A percentile compares a stretch with the other conserved stretches of the same genome.
Conservation (phyloP, 2,329 filamentous ascomycete species). For the Colletotrichum godetiae region DNA sequence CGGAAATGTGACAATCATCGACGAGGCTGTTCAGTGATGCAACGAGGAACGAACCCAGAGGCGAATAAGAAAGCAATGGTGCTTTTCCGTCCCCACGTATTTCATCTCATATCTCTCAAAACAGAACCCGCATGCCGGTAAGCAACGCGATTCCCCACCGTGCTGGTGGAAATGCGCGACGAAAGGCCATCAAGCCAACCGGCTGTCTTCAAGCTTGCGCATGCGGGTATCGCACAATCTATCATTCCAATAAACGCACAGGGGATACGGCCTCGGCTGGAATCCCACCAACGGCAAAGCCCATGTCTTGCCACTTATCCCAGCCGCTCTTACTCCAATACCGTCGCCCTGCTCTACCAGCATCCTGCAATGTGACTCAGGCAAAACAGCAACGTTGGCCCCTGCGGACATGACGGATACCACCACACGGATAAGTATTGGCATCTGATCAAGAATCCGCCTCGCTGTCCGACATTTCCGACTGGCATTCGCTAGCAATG, state of each 20-base stretch:
- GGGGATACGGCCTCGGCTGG: background rate
- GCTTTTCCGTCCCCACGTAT: no score
- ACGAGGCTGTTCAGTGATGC: no score
- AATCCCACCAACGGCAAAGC: background rate
- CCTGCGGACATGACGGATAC: constrained; percentile 13
- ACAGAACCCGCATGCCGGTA: background rate
- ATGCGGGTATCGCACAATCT: background rate
- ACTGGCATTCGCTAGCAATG: background rate
- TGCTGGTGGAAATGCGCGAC: background rate
- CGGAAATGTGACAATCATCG: no score
- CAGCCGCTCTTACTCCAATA: background rate
- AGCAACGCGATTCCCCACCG: background rate
- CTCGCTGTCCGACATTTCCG: background rate
- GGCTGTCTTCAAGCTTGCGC: background rate
- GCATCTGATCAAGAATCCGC: background rate
- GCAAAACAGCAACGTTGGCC: background rate
- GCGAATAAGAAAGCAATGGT: no score
- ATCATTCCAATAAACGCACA: background rate
- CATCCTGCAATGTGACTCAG: background rate
- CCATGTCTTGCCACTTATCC: background rate
- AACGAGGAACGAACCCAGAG: no score
- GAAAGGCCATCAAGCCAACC: background rate
- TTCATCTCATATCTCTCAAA: background rate
- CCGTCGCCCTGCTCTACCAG: background rate
- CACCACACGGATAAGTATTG: constrained; percentile 8